phyloP scores from a whole-genome alignment of 177 flowering plant species.

The Tripterygium wilfordii region DNA sequence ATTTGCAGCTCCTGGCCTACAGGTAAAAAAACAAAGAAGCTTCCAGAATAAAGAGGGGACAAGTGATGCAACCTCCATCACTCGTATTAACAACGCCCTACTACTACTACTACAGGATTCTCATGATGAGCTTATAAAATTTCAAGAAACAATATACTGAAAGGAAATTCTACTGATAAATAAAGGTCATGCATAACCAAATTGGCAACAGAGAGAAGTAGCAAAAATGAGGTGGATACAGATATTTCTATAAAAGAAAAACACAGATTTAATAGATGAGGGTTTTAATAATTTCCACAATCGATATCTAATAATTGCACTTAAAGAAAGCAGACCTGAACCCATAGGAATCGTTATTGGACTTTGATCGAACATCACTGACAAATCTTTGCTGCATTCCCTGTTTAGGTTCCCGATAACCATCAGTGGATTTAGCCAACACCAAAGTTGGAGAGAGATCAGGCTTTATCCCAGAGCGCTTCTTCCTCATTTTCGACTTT shows the following conservation, averaged over 20 bases:
- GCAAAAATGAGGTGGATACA: not conserved
- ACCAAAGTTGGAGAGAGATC: constrained; percentile 41
- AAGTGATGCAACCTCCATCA: not conserved
- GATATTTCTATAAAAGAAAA: not conserved
- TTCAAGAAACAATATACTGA: too few relatives aligned
- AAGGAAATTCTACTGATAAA: too few relatives aligned
- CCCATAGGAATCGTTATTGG: constrained; percentile 50
- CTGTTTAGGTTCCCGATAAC: constrained; percentile 59
- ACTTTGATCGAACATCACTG: constrained; percentile 52
- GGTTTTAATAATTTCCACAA: too few relatives aligned
- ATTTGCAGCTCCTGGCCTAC: constrained; percentile 59
- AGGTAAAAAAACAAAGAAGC: constrained; percentile 8
- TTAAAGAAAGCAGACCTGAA: constrained; percentile 45
- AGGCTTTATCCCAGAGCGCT: constrained; percentile 75
- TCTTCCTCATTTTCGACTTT: constrained; percentile 81
- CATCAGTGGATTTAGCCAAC: constrained; percentile 41
- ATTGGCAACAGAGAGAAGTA: not conserved
- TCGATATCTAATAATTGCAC: not conserved
- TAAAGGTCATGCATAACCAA: not conserved
- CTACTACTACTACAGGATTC: too few relatives aligned
- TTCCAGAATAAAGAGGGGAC: not conserved
- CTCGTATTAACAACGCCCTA: too few relatives aligned
- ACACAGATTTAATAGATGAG: constrained; percentile 1
- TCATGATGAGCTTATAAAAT: too few relatives aligned
- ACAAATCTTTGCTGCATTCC: constrained; percentile 55